Percentiles rank a stretch among this genome's conserved stretches.
Evolutionary conservation across 2,329 filamentous ascomycete genomes (phyloP).

Genomic region (Paradendryphiella salina): DNA sequence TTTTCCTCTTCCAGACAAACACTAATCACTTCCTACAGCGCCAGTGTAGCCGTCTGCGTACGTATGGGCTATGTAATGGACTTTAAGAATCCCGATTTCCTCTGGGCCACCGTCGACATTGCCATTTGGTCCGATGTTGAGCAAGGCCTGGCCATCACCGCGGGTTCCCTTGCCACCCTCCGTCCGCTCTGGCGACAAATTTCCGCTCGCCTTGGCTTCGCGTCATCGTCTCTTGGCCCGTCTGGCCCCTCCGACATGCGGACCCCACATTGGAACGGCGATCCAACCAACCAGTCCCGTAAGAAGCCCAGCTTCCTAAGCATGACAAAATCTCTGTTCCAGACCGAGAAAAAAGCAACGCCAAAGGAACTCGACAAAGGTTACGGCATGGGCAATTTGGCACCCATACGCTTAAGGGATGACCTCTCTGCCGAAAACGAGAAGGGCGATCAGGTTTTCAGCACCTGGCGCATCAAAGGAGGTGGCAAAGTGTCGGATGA

Average conservation of each 20-base stretch:
- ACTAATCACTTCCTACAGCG: slow-evolving; percentile 19
- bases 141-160: slow-evolving; percentile 45
- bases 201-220: slow-evolving; percentile 27
- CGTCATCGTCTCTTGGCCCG: slow-evolving; percentile 13
- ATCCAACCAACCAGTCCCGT: slow-evolving; percentile 12
- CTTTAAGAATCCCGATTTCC: slow-evolving; percentile 42
- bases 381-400: slow-evolving; percentile 27
- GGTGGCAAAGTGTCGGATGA: slow-evolving; percentile 36
- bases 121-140: slow-evolving; percentile 47
- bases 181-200: slow-evolving; percentile 42
- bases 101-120: slow-evolving; percentile 44
- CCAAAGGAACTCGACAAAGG: slow-evolving; percentile 25
- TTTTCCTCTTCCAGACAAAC: too few species aligned
- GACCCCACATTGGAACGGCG: slow-evolving; percentile 26
- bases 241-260: slow-evolving; percentile 20
- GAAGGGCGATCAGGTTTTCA: slow-evolving; percentile 32
- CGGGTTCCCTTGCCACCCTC: slow-evolving; percentile 44
- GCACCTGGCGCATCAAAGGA: slow-evolving; percentile 36
- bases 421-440: slow-evolving; percentile 27
- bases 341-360: slow-evolving; percentile 24
- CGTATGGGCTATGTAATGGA: slow-evolving; percentile 43
- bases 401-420: slow-evolving; percentile 35
- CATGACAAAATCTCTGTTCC: slow-evolving; percentile 28
- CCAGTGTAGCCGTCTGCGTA: slow-evolving; percentile 42
- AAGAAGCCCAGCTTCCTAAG: slow-evolving; percentile 30